Percentiles rank a stretch among this genome's conserved stretches.
phyloP scores from a whole-genome alignment of 176 grass and related monocot genomes.

The Oryza rufipogon region DNA sequence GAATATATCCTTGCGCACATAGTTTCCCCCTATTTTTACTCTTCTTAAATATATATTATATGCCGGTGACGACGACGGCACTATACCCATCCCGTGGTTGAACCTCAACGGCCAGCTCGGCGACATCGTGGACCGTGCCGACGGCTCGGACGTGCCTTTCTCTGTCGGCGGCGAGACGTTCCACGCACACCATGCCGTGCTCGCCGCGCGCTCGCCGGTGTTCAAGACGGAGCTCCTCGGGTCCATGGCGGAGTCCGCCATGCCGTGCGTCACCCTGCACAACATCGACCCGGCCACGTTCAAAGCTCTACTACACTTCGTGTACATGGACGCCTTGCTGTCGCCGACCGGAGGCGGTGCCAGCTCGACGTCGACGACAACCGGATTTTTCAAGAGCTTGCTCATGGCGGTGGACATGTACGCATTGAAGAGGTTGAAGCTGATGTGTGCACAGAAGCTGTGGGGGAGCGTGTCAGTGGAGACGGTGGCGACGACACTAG shows the following conservation, averaged over 20 bases:
- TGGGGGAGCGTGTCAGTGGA: conserved; percentile 36
- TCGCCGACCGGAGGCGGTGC: no score
- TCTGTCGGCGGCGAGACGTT: conserved; percentile 38
- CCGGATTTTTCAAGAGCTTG: not conserved
- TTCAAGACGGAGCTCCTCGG: conserved; percentile 43
- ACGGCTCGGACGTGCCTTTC: conserved; percentile 18
- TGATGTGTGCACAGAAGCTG: conserved; percentile 49
- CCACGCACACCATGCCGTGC: conserved; percentile 23
- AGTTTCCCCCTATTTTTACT: no score
- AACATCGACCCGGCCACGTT: not conserved
- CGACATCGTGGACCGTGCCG: not conserved
- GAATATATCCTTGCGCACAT: no score
- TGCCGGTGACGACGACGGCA: no score
- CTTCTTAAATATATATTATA: no score
- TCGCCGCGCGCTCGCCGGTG: conserved; percentile 43
- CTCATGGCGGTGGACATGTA: conserved; percentile 55
- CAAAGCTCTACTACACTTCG: not conserved
- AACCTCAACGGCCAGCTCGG: not conserved
- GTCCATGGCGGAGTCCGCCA: not conserved
- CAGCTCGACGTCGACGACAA: not conserved
- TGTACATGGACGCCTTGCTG: not conserved
- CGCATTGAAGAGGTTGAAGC: conserved; percentile 44
- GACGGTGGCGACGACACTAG: conserved; percentile 18
- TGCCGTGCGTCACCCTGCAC: not conserved
- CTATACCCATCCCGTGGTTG: not conserved